Evolutionary conservation across 2,329 filamentous ascomycete genomes (phyloP).

Genomic region (Polychaeton citri): DNA sequence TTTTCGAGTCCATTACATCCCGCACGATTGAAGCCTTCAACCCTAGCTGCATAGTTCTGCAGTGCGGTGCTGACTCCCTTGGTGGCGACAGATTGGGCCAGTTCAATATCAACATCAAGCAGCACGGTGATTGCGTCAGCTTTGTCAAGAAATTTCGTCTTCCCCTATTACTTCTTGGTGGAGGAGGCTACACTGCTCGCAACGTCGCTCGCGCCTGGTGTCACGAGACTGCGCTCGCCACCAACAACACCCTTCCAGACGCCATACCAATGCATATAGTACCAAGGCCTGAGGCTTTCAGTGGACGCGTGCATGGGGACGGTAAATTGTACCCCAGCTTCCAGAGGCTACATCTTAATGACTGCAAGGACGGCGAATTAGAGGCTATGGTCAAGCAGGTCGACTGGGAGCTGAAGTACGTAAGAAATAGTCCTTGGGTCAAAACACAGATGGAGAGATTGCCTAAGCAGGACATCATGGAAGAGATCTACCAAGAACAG

Average conservation of each 20-base stretch:
- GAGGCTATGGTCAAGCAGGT: slow-evolving; percentile 68
- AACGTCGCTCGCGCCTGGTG: slow-evolving; percentile 97
- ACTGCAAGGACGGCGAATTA: slow-evolving; percentile 65
- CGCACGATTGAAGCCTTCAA: slow-evolving; percentile 69
- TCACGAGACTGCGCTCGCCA: slow-evolving; percentile 85
- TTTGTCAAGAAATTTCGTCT: slow-evolving; percentile 72
- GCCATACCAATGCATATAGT: slow-evolving; percentile 61
- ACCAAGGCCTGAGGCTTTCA: slow-evolving; percentile 77
- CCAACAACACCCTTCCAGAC: slow-evolving; percentile 57
- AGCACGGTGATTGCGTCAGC: slow-evolving; percentile 80
- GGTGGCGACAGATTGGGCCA: slow-evolving; percentile 86
- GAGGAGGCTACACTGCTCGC: slow-evolving; percentile 88
- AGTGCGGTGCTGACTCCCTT: slow-evolving; percentile 90
- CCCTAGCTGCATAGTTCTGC: slow-evolving; percentile 83
- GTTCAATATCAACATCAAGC: slow-evolving; percentile 93
- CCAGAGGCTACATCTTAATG: slow-evolving; percentile 46
- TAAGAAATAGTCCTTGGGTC: slow-evolving; percentile 73
- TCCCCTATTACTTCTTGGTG: slow-evolving; percentile 81
- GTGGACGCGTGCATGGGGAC: slow-evolving; percentile 56
- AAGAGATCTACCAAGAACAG: slow-evolving; percentile 50
- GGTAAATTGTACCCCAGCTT: slow-evolving; percentile 72
- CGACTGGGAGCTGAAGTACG: slow-evolving; percentile 73
- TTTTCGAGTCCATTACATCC: slow-evolving; percentile 73
- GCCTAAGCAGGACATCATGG: slow-evolving; percentile 53
- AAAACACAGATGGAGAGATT: slow-evolving; percentile 57